Base-by-base conservation (phyloP, 331 rosid species). In the Arachis monticola region DNA sequence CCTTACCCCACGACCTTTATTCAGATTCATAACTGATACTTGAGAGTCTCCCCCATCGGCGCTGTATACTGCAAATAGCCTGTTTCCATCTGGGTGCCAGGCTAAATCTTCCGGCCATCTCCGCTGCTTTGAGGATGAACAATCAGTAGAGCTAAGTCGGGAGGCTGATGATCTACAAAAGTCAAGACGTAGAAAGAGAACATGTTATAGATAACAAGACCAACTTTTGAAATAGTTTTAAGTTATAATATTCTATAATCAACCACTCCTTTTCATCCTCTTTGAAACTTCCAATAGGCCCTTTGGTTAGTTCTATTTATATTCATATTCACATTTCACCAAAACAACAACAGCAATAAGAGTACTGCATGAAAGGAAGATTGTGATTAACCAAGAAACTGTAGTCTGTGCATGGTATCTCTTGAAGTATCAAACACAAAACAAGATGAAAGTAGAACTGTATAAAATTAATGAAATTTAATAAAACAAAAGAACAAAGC, bases 71-170 rank as follows among this genome's bases (percentile, higher is more conserved):
- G 93, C 84, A 84, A 95, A 92, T 67, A 95, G 63, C 75, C 84
- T 76, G 75, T 80, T 78, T 69, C 97, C 97, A 42, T 86, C 88
- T 2, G 99, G 99, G 62, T 95, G 99, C 99, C 99, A 95, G 38
- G 89, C 81, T 70, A 95, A 67, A 85, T 90, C 99, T 86, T 95
- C 99, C 0, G 99, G 93, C 97, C 97, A 95, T 84, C 97, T 92
- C 83, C 97, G 86, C 51, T 86, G 92, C 73, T 90, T 88, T 51
- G 83, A 79, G 64, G 99, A 90, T 66, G 64, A 67, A 70, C 97
- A 90, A 72, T 95, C 87, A 17, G 89, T 64, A 72, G 84, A 30
- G 76, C 90, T 86, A 82, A 92, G 91, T 53, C 84, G 77, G 74
- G 99, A 95, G 69, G 96, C 97, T 74, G 88, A 80, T 57, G 91